phyloP scores from a whole-genome alignment of 129 eudicot species.

The Lactuca sativa region DNA sequence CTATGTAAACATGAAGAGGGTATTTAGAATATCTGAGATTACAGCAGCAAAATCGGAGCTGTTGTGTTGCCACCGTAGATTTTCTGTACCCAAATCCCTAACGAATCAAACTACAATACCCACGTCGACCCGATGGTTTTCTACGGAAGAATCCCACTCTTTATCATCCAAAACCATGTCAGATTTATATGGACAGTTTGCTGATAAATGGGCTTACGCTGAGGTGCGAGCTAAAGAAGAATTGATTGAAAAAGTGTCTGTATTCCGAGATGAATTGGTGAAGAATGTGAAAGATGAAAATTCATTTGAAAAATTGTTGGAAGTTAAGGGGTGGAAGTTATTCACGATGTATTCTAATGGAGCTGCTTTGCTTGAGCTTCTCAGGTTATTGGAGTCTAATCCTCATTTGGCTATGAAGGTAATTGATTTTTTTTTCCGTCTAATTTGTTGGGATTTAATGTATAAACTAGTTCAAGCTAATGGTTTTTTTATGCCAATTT shows the following conservation, averaged over 20 bases:
- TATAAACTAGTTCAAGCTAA: slow-evolving; percentile 13
- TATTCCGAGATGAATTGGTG: slow-evolving; percentile 48
- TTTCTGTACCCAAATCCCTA: slow-evolving; percentile 16
- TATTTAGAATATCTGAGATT: slow-evolving; percentile 19
- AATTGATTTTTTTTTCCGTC: neutral
- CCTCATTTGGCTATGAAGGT: slow-evolving; percentile 63
- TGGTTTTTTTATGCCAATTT: neutral
- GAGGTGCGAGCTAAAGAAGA: slow-evolving; percentile 35
- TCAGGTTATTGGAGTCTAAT: slow-evolving; percentile 39
- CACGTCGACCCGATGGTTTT: slow-evolving; percentile 23
- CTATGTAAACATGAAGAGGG: slow-evolving; percentile 32
- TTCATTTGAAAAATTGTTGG: slow-evolving; percentile 41
- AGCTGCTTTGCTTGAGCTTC: slow-evolving; percentile 62
- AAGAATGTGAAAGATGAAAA: slow-evolving; percentile 27
- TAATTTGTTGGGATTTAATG: neutral
- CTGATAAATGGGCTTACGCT: slow-evolving; percentile 32
- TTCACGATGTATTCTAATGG: slow-evolving; percentile 54
- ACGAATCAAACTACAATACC: slow-evolving; percentile 13
- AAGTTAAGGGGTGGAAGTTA: slow-evolving; percentile 59
- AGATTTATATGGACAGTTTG: slow-evolving; percentile 34
- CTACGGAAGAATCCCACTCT: slow-evolving; percentile 14
- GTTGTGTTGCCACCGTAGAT: slow-evolving; percentile 15
- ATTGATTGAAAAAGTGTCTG: slow-evolving; percentile 37
- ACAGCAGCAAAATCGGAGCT: slow-evolving; percentile 15
- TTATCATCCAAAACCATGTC: slow-evolving; percentile 22